Evolutionary conservation across 306 rosid genomes (phyloP).

Genomic region (Vachellia pachyceras): DNA sequence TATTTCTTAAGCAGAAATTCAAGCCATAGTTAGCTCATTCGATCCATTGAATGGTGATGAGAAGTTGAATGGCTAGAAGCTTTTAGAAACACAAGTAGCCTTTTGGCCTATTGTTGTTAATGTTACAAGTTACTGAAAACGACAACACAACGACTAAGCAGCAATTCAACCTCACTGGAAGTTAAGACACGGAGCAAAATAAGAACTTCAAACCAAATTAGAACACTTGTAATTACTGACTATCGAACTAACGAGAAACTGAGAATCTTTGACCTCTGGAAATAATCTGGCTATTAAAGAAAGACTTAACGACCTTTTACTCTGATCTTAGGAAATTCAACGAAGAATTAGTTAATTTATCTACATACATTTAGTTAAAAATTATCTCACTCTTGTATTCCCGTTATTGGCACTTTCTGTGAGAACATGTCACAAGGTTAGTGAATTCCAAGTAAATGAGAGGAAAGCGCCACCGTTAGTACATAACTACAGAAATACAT

Average conservation of each 20-base stretch:
- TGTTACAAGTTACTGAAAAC: slow-evolving; percentile 2
- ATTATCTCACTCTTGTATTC: neutral
- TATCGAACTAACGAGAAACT: neutral
- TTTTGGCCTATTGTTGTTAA: neutral
- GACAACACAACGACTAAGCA: neutral
- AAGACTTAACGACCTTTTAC: neutral
- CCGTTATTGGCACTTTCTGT: neutral
- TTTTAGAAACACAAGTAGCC: neutral
- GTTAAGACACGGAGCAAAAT: neutral
- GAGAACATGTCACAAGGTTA: neutral
- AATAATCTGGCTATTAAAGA: slow-evolving; percentile 1
- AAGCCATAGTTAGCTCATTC: neutral
- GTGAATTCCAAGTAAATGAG: neutral
- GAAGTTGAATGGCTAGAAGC: neutral
- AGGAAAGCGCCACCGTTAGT: neutral
- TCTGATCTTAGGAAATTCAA: neutral
- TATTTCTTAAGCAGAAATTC: neutral
- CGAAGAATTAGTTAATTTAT: neutral
- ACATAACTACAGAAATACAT: neutral
- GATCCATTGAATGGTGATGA: neutral
- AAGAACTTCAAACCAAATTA: neutral
- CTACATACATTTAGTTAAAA: neutral
- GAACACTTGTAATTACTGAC: neutral
- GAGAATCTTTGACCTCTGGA: neutral
- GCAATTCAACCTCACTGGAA: neutral